Percentiles rank a stretch among this genome's conserved stretches.
Conservation (phyloP, 805 yeast genomes). For the Yueomyces sinensis region DNA sequence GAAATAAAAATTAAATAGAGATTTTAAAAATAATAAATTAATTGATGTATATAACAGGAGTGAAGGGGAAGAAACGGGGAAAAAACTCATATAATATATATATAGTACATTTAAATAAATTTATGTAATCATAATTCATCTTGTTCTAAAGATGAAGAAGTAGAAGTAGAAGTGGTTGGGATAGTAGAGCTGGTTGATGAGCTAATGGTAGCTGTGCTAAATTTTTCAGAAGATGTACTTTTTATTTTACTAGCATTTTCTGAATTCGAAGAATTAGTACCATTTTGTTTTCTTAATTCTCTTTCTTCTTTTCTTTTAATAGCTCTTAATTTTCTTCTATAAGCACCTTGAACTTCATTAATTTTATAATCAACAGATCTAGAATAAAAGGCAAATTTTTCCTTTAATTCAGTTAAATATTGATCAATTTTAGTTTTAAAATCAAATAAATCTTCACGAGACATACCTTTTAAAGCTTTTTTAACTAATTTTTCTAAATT, state of each 20-base stretch:
- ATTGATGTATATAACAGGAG: no score
- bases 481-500: constrained; percentile 15
- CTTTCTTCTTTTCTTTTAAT: constrained; percentile 17
- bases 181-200: background rate
- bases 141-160: no score
- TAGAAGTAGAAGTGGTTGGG: no score
- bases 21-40: no score
- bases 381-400: constrained; percentile 8
- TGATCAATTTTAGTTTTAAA: constrained; percentile 18
- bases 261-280: background rate
- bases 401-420: constrained; percentile 6
- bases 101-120: no score
- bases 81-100: no score
- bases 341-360: constrained; percentile 18
- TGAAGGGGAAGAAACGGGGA: no score
- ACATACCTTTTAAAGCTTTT: constrained; percentile 7
- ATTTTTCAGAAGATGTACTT: background rate
- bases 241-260: background rate
- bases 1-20: no score
- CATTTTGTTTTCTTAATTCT: constrained; percentile 4
- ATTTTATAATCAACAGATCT: constrained; percentile 18
- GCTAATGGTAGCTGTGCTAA: background rate
- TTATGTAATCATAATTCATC: no score
- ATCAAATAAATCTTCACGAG: constrained; percentile 23
- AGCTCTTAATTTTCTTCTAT: constrained; percentile 14